Evolutionary conservation across 2,329 filamentous ascomycete species (phyloP).

Genomic region (Cryphonectria carpinicola): DNA sequence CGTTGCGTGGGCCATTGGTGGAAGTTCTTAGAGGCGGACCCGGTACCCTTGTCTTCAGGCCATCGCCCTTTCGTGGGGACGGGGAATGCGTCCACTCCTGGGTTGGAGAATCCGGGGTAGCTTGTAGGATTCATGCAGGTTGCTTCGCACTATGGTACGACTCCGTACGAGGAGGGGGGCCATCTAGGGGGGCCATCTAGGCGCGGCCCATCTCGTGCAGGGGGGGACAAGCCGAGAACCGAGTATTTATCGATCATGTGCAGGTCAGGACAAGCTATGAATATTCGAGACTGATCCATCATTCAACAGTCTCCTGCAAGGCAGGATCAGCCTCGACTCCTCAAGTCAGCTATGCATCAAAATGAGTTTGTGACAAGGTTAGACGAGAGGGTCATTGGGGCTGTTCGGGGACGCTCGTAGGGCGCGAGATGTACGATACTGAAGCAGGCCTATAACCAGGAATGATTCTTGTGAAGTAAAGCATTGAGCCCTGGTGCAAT

Average conservation of each 20-base stretch:
- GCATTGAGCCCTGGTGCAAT: no score
- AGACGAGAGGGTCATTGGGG: background rate
- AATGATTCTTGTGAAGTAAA: no score
- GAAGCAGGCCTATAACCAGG: no score
- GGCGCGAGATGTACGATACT: no score
- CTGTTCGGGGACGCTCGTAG: no score
- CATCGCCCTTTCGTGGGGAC: background rate
- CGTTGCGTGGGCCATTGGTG: slow-evolving; percentile 22
- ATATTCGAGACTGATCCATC: background rate
- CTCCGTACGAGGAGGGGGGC: background rate
- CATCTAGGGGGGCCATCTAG: no score
- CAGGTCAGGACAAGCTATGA: background rate
- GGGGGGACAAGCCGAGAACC: background rate
- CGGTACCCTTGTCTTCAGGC: background rate
- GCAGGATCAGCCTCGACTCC: background rate
- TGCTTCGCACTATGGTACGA: slow-evolving; percentile 7
- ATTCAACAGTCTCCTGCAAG: background rate
- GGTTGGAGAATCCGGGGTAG: slow-evolving; percentile 26
- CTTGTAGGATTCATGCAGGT: slow-evolving; percentile 13
- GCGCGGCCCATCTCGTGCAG: background rate
- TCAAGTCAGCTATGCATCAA: background rate
- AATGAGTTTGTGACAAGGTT: background rate
- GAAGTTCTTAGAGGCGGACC: slow-evolving; percentile 19
- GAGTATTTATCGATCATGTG: background rate
- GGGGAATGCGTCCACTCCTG: slow-evolving; percentile 8